Evolutionary conservation across 1,139 yeast species (phyloP).

Genomic region (Lodderomyces parapsilosis): DNA sequence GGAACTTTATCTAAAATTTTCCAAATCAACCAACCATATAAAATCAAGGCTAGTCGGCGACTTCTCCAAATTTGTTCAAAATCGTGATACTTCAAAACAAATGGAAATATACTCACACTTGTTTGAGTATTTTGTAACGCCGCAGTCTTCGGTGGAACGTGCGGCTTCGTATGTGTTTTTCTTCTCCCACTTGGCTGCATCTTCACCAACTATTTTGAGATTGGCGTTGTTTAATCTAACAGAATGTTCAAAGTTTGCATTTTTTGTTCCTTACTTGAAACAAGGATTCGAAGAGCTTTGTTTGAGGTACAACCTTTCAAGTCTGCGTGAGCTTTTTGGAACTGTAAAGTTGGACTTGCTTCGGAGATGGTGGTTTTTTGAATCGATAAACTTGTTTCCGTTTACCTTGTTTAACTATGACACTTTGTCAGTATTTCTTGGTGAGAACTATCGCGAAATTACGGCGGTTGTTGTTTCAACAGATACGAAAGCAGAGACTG

Average conservation of each 20-base stretch:
- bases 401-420: conserved; percentile 33
- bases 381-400: conserved; percentile 37
- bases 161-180: conserved; percentile 40
- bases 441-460: conserved; percentile 31
- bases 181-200: conserved; percentile 28
- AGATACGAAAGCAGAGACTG: conserved; percentile 1
- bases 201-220: conserved; percentile 27
- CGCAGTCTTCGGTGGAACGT: conserved; percentile 38
- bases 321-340: conserved; percentile 26
- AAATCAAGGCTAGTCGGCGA: conserved; percentile 8
- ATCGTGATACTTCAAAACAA: conserved; percentile 16
- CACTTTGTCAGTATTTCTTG: conserved; percentile 24
- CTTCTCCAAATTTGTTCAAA: conserved; percentile 6
- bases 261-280: conserved; percentile 30
- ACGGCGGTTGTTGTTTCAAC: conserved; percentile 33
- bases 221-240: conserved; percentile 41
- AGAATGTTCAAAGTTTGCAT: conserved; percentile 35
- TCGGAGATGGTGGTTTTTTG: conserved; percentile 41
- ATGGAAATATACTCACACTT: conserved; percentile 30
- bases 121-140: conserved; percentile 27
- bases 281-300: conserved; percentile 25
- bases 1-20: conserved; percentile 9
- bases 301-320: conserved; percentile 12
- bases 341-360: conserved; percentile 30
- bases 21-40: conserved; percentile 19